phyloP scores from a whole-genome alignment of 805 yeast genomes.

The Geotrichum ghanense region DNA sequence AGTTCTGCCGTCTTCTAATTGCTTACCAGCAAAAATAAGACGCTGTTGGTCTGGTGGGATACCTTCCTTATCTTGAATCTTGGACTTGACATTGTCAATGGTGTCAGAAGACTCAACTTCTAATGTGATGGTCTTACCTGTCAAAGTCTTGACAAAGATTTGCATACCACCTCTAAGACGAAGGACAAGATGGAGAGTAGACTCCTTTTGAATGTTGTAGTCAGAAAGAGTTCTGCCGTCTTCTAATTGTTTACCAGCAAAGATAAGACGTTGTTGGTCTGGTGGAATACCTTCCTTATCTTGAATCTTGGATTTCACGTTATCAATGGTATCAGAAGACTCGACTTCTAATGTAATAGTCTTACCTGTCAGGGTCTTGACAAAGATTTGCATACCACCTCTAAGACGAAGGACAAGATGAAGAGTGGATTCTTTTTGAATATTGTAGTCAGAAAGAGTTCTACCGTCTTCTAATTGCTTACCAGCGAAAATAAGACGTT shows the following conservation, averaged over 20 bases:
- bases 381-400: slow-evolving; percentile 78
- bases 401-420: slow-evolving; percentile 80
- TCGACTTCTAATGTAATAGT: slow-evolving; percentile 83
- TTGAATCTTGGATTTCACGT: slow-evolving; percentile 88
- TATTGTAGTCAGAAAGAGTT: slow-evolving; percentile 88
- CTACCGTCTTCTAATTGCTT: slow-evolving; percentile 95
- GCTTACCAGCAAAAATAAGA: slow-evolving; percentile 92
- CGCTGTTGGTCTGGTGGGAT: slow-evolving; percentile 96
- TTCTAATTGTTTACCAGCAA: slow-evolving; percentile 93
- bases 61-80: slow-evolving; percentile 94
- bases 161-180: slow-evolving; percentile 93
- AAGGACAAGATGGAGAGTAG: slow-evolving; percentile 71
- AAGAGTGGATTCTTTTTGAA: slow-evolving; percentile 84
- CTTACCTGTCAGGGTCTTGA: slow-evolving; percentile 82
- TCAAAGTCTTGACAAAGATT: slow-evolving; percentile 79
- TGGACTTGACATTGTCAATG: slow-evolving; percentile 88
- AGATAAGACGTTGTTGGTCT: slow-evolving; percentile 88
- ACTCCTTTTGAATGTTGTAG: slow-evolving; percentile 92
- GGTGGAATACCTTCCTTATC: slow-evolving; percentile 97
- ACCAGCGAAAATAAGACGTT: slow-evolving; percentile 91
- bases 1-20: slow-evolving; percentile 92
- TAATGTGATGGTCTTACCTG: slow-evolving; percentile 82
- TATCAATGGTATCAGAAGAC: slow-evolving; percentile 90
- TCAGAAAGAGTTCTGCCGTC: slow-evolving; percentile 90
- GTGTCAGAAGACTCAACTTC: slow-evolving; percentile 93